Evolutionary conservation across 2,329 filamentous ascomycete species (phyloP).

Genomic region (Tolypocladium amazonense): DNA sequence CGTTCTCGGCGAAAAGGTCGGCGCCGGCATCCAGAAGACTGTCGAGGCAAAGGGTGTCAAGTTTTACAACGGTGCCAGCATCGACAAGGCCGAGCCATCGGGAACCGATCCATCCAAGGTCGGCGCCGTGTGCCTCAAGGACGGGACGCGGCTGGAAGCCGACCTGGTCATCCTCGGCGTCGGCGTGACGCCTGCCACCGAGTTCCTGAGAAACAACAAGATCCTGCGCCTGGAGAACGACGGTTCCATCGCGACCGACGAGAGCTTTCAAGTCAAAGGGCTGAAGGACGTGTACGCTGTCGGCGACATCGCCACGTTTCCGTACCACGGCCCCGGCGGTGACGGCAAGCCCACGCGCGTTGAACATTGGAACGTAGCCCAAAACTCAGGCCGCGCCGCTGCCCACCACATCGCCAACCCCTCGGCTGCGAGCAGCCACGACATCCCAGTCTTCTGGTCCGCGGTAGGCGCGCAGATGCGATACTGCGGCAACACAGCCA

Average conservation of each 20-base stretch:
- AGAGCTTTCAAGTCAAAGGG: constrained; percentile 65
- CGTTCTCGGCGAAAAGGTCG: constrained; percentile 74
- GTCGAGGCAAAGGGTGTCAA: constrained; percentile 82
- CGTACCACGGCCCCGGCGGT: constrained; percentile 83
- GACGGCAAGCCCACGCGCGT: constrained; percentile 67
- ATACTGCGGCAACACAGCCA: constrained; percentile 78
- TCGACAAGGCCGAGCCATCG: constrained; percentile 74
- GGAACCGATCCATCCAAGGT: constrained; percentile 58
- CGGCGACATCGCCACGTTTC: constrained; percentile 90
- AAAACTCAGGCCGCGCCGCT: constrained; percentile 76
- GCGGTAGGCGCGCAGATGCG: constrained; percentile 80
- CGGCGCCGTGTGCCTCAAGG: constrained; percentile 71
- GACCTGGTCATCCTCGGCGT: constrained; percentile 89
- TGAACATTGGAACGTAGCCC: constrained; percentile 98
- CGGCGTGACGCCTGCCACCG: constrained; percentile 76
- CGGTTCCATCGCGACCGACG: constrained; percentile 74
- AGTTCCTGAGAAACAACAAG: constrained; percentile 65
- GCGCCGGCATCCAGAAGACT: constrained; percentile 65
- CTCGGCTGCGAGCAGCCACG: constrained; percentile 48
- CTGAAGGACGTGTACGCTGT: constrained; percentile 81
- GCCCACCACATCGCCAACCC: constrained; percentile 67
- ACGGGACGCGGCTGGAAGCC: constrained; percentile 73
- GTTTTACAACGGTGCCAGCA: constrained; percentile 71
- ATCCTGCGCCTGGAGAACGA: constrained; percentile 65
- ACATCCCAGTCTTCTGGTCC: constrained; percentile 96